Evolutionary conservation across 805 yeast species (phyloP), one percentile per base, ranked within the genome.

Genomic region (Schwanniomyces occidentalis): DNA sequence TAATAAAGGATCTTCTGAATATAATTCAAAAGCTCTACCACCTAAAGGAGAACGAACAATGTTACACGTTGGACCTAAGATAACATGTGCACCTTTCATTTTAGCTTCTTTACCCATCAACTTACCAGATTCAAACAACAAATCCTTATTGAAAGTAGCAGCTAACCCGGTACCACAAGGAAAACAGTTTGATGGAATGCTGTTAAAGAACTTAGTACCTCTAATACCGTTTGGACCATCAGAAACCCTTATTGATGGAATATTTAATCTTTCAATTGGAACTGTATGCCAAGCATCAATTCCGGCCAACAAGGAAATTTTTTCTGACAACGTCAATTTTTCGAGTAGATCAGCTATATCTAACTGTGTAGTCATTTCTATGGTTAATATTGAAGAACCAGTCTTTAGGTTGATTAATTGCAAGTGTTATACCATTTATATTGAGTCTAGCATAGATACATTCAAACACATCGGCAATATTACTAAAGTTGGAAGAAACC

Each of bases 151-250:
- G 56, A 73, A 78, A 15, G 82, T 73, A 3, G 83, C 56, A 2
- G 77, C 83, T 50, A 79, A 50, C 4, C 69, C 82, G 7, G 84
- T 76, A 19, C 83, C 84, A 49, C 76, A 72, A 5, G 84, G 81
- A 45, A 79, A 66, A 42, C 81, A 76, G 40, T 77, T 80, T 27
- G 81, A 65, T 6, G 79, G 78, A 16, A 65, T 61, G 24, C 75
- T 65, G 41, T 71, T 61, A 48, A 76, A 73, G 48, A 76, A 76
- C 27, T 59, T 66, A 14, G 79, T 75, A 16, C 84, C 84, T 42
- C 84, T 63, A 30, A 77, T 65, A 42, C 85, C 85, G 48, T 79
- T 79, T 30, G 85, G 85, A 13, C 85, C 85, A 51, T 79, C 85
- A 19, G 58, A 49, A 15, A 75, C 54, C 45, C 81, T 63, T 5